Base-by-base conservation (phyloP, 345 rosid genomes). In the Rhizophora mangle region DNA sequence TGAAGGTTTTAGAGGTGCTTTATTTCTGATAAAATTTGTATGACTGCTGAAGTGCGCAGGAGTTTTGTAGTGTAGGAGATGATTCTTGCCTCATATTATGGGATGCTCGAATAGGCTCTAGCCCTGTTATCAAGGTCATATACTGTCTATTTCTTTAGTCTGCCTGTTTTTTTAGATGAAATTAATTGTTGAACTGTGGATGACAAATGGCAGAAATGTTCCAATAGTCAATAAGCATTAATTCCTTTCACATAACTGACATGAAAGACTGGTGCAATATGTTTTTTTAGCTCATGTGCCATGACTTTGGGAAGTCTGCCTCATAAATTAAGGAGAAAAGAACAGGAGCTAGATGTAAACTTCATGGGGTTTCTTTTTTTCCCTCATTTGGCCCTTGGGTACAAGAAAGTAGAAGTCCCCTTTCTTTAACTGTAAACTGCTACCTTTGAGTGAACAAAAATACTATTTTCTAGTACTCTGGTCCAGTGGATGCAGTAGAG, bases 61-160 rank as follows among this genome's bases (percentile, higher is more conserved):
- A 86, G 76, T 88, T 88, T 74, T 88, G 93, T 72, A 88, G 90
- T 64, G 87, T 85, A 8, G 93, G 90, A 34, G 93, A 88, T 81
- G 93, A 88, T 74, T 86, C 90, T 29, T 86, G 88, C 81, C 93
- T 88, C 68, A 79, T 85, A 53, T 70, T 88, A 31, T 88, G 93
- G 93, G 90, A 88, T 81, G 82, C 90, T 61, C 82, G 93, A 77
- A 62, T 73, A 61, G 88, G 90, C 53, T 43, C 79, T 58, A 32
- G 76, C 60, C 90, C 93, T 37, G 81, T 77, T 64, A 68, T 86
- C 76, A 88, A 84, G 93, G 93, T 88, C 46, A 18, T 27, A 46
- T 22, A 49, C 67, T 68, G 16, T 43, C 43, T 11, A 56, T 21
- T 47, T 53, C n/a, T 60, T 15, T 72, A 43, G 60, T n/a, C 54